Base-by-base conservation (phyloP, 352 stramenopile species). In the Pythium graminicola region DNA sequence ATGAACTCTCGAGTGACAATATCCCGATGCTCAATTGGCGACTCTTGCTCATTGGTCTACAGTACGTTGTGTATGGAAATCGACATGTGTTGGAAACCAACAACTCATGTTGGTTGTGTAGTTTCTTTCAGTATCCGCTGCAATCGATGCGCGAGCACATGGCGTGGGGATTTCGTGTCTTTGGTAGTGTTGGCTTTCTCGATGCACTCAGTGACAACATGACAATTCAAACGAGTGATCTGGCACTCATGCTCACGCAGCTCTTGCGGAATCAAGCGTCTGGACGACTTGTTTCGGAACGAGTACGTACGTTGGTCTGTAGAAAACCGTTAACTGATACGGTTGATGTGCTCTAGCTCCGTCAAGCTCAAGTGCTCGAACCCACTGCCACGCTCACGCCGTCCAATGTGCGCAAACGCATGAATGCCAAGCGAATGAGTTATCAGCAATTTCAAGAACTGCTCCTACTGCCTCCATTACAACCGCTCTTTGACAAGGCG, bases 21-120 rank as follows among this genome's bases (percentile, higher is more conserved):
- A 62, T 85, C 1, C 62, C 50, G 11, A 68, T 81, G 40, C 56
- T 87, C 46, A 83, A 91, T 58, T 91, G 80, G 80, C 75, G 72
- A 17, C 53, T 77, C 22, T 47, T 89, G 28, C 76, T 91, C 32
- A 48, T 72, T 13, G 65, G 54, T 7, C 49, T 89, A n/a, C 70
- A 73, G 75, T 86, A 42, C 19, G 58, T 51, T 16, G 1, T 8
- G 6, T 31, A 13, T 53, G 26, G 24, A 6, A 11, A 14, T n/a
- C 51, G 23, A 20, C 40, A 17, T 14, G 27, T 39, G 1, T 40
- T 4, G 6, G 4, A 26, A 11, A 0, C 1, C 39, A 24, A 14
- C 13, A 2, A 40, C 19, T 48, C 13, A 49, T 33, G 6, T 36
- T 16, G 7, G 8, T 6, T 28, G 5, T 33, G 5, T 50, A 65